These are phyloP conservation scores for Cyphellophora europaea DNA, from an alignment of 2,329 filamentous ascomycete genomes.

Conservation along the genomic window DNA sequence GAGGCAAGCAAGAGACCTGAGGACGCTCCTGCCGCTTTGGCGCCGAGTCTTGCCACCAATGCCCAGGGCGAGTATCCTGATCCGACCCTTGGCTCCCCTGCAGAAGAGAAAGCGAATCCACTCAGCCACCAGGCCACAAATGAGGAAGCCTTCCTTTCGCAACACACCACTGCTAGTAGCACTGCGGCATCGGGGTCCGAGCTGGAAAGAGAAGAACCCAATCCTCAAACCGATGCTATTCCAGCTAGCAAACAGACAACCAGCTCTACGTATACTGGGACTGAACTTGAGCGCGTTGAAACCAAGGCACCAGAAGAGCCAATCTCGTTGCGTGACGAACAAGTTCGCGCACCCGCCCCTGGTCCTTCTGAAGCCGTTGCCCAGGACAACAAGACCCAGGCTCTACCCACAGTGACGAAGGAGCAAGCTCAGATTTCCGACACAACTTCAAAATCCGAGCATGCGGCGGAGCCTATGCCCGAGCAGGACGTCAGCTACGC, in stretches of 20 bases:
- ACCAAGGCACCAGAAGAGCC: neutral
- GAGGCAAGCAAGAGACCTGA: conserved; percentile 6
- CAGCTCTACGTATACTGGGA: conserved; percentile 1
- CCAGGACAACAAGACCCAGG: neutral
- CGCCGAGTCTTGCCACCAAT: conserved; percentile 25
- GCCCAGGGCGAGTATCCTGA: conserved; percentile 26
- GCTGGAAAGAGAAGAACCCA: conserved; percentile 12
- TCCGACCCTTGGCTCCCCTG: conserved; percentile 26
- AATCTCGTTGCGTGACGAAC: neutral
- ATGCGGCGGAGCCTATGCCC: neutral
- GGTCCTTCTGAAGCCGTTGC: neutral
- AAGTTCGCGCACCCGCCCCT: neutral
- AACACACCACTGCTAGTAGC: conserved; percentile 14
- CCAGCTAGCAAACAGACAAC: conserved; percentile 15
- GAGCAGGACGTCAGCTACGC: neutral
- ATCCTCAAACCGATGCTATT: conserved; percentile 12
- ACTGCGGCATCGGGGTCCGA: conserved; percentile 8
- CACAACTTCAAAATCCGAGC: neutral
- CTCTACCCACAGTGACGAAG: too few relatives aligned
- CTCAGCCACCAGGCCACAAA: conserved; percentile 6
- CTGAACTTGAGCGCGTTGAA: neutral
- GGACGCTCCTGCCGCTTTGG: conserved; percentile 16
- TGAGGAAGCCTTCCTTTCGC: conserved; percentile 12
- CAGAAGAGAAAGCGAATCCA: conserved; percentile 22
- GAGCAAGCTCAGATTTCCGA: neutral